Percentiles rank a stretch among this genome's conserved stretches.
These are phyloP conservation scores for Agaricus blazei DNA, from an alignment of 768 basidiomycete species.

Conservation along the genomic window DNA sequence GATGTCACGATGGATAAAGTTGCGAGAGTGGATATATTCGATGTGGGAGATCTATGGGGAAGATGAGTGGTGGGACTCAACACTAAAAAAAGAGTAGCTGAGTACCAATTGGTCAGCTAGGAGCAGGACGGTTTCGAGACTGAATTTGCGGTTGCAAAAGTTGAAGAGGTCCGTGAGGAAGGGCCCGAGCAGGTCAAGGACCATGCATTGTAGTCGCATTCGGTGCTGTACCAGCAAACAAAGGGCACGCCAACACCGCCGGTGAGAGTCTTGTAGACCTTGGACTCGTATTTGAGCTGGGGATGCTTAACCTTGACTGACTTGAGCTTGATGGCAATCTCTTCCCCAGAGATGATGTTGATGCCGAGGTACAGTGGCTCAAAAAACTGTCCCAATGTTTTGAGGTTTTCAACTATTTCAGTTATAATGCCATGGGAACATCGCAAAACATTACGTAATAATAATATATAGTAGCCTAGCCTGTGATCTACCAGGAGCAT, in stretches of 20 bases:
- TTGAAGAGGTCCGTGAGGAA: slow-evolving; percentile 90
- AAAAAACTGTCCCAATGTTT: too few relatives aligned
- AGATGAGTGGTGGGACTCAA: slow-evolving; percentile 19
- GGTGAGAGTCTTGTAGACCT: slow-evolving; percentile 95
- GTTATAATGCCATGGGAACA: too few relatives aligned
- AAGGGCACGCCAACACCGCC: slow-evolving; percentile 99
- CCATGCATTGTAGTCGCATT: slow-evolving; percentile 99
- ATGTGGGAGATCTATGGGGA: slow-evolving; percentile 84
- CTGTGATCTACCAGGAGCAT: too few relatives aligned
- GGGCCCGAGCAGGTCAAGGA: slow-evolving; percentile 91
- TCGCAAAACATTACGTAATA: too few relatives aligned
- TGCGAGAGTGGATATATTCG: slow-evolving; percentile 99
- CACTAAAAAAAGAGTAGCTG: slow-evolving; percentile 12
- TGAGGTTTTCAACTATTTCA: too few relatives aligned
- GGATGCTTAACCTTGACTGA: slow-evolving; percentile 99
- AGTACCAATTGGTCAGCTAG: slow-evolving; percentile 91
- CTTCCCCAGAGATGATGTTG: slow-evolving; percentile 99
- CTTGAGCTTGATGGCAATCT: slow-evolving; percentile 99
- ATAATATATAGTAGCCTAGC: too few relatives aligned
- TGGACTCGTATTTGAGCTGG: slow-evolving; percentile 98
- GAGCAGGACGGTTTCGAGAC: slow-evolving; percentile 92
- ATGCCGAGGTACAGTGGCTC: slow-evolving; percentile 68
- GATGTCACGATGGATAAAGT: slow-evolving; percentile 97
- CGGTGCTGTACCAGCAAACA: slow-evolving; percentile 90
- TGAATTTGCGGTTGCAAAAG: slow-evolving; percentile 97